These are phyloP conservation scores for Lachnellula cervina DNA, from an alignment of 2,329 filamentous ascomycete genomes.

Conservation along the genomic window DNA sequence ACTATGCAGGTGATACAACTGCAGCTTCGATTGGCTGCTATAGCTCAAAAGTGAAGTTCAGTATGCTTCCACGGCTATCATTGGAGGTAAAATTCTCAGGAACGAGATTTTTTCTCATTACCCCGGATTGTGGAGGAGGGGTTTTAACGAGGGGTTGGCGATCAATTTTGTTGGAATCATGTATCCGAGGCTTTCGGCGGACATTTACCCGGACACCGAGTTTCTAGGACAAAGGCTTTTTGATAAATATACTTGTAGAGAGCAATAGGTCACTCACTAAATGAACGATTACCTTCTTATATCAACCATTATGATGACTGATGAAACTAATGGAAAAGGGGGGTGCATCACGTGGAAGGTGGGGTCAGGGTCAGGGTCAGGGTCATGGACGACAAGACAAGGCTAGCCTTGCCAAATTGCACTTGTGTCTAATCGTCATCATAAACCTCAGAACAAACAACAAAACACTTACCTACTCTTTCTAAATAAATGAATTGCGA, in stretches of 20 bases:
- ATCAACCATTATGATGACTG: background rate
- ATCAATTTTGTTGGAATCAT: background rate
- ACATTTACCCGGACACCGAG: background rate
- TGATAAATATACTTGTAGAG: background rate
- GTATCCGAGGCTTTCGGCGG: background rate
- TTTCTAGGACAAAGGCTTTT: background rate
- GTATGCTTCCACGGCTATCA: background rate
- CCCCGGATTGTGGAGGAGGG: conserved; percentile 7
- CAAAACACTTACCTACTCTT: background rate
- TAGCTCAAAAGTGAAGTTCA: background rate
- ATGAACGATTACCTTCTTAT: background rate
- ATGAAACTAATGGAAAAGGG: background rate
- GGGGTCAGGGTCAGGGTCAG: background rate
- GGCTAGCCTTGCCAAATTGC: background rate
- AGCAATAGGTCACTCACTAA: background rate
- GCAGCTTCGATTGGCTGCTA: background rate
- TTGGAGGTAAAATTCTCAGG: conserved; percentile 19
- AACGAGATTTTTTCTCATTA: conserved; percentile 3
- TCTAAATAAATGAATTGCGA: conserved; percentile 2
- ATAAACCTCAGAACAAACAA: background rate
- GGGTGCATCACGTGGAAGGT: background rate
- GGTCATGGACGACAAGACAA: no score
- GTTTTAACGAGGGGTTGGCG: background rate
- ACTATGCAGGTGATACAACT: background rate
- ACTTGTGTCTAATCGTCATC: conserved; percentile 6